Evolutionary conservation across 106 monocot genomes (phyloP).

Genomic region (Acanthochlamys bracteata): DNA sequence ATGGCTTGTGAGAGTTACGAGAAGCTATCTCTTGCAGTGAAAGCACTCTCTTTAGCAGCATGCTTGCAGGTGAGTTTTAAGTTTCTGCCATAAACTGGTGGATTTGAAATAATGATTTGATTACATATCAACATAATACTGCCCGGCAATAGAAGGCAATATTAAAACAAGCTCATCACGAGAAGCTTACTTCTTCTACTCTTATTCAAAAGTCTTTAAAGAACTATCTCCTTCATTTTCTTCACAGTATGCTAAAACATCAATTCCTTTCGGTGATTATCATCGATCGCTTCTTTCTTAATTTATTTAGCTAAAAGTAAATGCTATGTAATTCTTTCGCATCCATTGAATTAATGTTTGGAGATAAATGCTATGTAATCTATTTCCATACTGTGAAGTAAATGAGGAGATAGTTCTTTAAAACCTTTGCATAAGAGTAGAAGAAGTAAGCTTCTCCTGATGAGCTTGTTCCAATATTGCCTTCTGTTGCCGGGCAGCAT

Average conservation of each 20-base stretch:
- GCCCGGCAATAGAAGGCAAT: too few species aligned
- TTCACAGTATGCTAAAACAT: too few species aligned
- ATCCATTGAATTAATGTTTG: not conserved
- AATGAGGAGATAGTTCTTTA: too few species aligned
- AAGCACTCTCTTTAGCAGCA: constrained; percentile 24
- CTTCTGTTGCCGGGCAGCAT: too few species aligned
- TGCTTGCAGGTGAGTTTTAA: constrained; percentile 19
- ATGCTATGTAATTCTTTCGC: not conserved
- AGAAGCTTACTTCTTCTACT: too few species aligned
- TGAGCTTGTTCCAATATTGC: too few species aligned
- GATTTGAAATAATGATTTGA: not conserved
- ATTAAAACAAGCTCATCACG: too few species aligned
- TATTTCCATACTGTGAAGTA: too few species aligned
- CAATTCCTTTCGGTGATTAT: constrained; percentile 32
- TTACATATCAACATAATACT: not conserved
- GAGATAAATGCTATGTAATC: not conserved
- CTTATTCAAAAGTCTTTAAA: too few species aligned
- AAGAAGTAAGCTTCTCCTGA: too few species aligned
- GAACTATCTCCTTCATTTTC: constrained; percentile 84
- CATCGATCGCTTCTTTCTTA: not conserved
- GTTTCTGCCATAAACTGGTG: not conserved
- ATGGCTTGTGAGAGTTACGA: constrained; percentile 33
- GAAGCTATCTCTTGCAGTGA: constrained; percentile 34
- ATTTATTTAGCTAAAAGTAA: too few species aligned
- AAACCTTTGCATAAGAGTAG: too few species aligned